Conservation (phyloP, 352 stramenopile genomes). For the Blastocystis hominis region DNA sequence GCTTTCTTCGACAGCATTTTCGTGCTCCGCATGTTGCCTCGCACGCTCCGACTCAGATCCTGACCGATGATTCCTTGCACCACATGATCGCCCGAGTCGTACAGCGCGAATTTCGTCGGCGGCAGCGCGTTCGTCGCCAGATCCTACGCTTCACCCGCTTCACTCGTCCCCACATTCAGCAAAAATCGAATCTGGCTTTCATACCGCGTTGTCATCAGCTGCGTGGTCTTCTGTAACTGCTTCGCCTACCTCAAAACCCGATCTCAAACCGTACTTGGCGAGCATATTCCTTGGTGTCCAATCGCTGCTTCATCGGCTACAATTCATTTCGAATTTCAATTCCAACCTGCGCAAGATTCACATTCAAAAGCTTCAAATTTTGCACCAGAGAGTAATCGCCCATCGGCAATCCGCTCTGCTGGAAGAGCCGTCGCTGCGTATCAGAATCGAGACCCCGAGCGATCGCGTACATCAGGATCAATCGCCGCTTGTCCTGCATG, state of each 20-base stretch:
- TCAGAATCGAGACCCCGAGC: background rate
- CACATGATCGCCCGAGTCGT: background rate
- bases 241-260: background rate
- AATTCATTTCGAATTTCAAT: background rate
- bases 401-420: background rate
- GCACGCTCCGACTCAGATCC: slow-evolving; percentile 31
- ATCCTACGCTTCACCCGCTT: background rate
- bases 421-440: background rate
- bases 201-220: background rate
- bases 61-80: background rate
- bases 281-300: background rate
- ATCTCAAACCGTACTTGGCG: background rate
- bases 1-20: background rate
- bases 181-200: background rate
- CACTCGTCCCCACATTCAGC: background rate
- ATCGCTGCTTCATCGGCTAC: slow-evolving; percentile 7
- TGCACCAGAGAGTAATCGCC: background rate
- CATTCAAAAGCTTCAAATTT: background rate
- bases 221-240: background rate
- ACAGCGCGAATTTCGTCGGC: background rate
- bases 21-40: background rate
- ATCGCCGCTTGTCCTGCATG: background rate
- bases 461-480: slow-evolving; percentile 8
- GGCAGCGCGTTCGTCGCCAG: background rate
- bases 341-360: background rate